A percentile compares a stretch with the other conserved stretches of the same genome.
These are phyloP conservation scores for Golubevia pallescens DNA, from an alignment of 1,284 basidiomycete species.

Conservation along the genomic window DNA sequence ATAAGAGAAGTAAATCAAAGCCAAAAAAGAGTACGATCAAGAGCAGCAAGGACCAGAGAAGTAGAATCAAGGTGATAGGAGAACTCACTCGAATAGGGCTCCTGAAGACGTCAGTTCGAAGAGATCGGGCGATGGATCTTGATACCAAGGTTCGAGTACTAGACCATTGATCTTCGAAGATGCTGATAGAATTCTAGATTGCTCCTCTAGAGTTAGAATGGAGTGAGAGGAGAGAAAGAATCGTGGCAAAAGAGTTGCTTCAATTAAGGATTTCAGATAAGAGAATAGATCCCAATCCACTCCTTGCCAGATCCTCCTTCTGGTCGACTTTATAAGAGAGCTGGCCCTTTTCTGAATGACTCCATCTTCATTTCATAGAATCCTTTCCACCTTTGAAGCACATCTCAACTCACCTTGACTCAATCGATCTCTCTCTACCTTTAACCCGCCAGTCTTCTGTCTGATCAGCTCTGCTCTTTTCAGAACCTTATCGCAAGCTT, in stretches of 20 bases:
- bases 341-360: slow-evolving; percentile 21
- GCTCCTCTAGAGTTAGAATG: slow-evolving; percentile 31
- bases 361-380: slow-evolving; percentile 19
- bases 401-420: too few species aligned
- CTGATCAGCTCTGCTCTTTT: too few species aligned
- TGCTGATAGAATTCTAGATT: slow-evolving; percentile 18
- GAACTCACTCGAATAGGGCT: background rate
- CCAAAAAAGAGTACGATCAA: slow-evolving; percentile 13
- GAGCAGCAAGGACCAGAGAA: slow-evolving; percentile 10
- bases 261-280: too few species aligned
- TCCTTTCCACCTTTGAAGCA: too few species aligned
- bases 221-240: too few species aligned
- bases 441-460: too few species aligned
- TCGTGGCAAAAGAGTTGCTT: too few species aligned
- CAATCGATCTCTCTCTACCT: too few species aligned
- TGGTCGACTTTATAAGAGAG: too few species aligned
- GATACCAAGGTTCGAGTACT: slow-evolving; percentile 19
- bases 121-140: slow-evolving; percentile 3
- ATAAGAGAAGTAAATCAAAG: background rate
- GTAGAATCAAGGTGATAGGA: background rate
- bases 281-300: too few species aligned
- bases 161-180: slow-evolving; percentile 26
- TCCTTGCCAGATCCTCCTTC: too few species aligned
- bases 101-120: background rate
- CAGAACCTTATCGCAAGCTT: too few species aligned